A percentile compares a stretch with the other conserved stretches of the same genome.
Conservation (phyloP, 169 alveolate genomes). For the Cryptosporidium sp. region DNA sequence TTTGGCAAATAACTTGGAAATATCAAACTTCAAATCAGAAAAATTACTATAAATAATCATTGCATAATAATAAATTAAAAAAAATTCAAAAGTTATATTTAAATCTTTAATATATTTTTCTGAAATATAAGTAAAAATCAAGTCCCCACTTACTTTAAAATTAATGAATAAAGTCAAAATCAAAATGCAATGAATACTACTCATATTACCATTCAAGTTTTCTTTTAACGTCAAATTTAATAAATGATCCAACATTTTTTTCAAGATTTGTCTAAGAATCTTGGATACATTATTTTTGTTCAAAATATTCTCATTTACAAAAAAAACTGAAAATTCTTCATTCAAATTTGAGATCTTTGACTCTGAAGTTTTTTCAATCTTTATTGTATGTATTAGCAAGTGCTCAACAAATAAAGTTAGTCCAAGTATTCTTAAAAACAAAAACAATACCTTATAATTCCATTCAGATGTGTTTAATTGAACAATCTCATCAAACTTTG, state of each 20-base stretch:
- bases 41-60: constrained; percentile 4
- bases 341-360: background rate
- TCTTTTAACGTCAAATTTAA: background rate
- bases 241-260: constrained; percentile 3
- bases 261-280: constrained; percentile 22
- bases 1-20: background rate
- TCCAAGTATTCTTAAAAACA: constrained; percentile 13
- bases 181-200: background rate
- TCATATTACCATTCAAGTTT: background rate
- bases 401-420: constrained; percentile 16
- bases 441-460: background rate
- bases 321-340: background rate
- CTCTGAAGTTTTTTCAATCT: background rate
- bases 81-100: background rate
- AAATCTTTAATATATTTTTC: background rate
- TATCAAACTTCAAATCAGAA: background rate
- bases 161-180: constrained; percentile 26
- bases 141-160: constrained; percentile 20
- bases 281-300: constrained; percentile 26
- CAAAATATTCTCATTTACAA: background rate
- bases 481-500: constrained; percentile 8
- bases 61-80: background rate
- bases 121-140: constrained; percentile 13
- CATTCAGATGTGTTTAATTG: background rate
- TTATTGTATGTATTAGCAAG: constrained; percentile 14